Evolutionary conservation across 768 basidiomycete species (phyloP), one percentile per base, ranked within the genome.

Genomic region (Tricholoma sp.): DNA sequence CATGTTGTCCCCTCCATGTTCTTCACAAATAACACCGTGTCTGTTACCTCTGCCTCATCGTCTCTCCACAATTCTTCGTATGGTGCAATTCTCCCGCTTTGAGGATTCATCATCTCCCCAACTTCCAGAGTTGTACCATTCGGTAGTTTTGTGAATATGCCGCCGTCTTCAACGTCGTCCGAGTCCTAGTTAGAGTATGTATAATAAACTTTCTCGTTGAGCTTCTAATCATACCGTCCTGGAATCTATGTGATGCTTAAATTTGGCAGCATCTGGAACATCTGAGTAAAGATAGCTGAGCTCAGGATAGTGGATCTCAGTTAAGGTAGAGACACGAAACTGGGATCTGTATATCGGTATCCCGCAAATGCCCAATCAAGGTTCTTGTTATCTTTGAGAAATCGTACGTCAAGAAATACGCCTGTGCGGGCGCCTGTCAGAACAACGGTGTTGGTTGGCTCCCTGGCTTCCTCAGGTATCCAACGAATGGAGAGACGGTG

Each of bases 301-400:
- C 20, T 8, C 28, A 47, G 28, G 11, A 18, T 10, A 31, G 24
- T 15, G 8, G 12, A 29, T 29, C 24, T n/a, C 28, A 15, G n/a
- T 7, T 48, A 48, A 31, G 8, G 4, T 7, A 7, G 13, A 36
- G n/a, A 31, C 39, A 53, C 54, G 31, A 33, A 54, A 59, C 59
- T 52, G 34, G 59, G 52, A 45, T 61, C 58, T 17, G 58, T 62
- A 2, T 59, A 58, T 11, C 73, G 63, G 58, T 68, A 71, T 28
- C 75, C 75, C 12, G 73, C 73, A 61, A 75, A 70, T 1, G 69
- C 75, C 75, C 73, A 76, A 41, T 76, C 72, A 10, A 75, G 59
- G 17, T 60, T 56, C 1, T 61, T 50, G 2, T 61, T 56, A 18
- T 60, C 62, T 52, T 69, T 72, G n/a, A 67, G 44, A 31, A 73